Evolutionary conservation across 2,329 filamentous ascomycete species (phyloP).

Genomic region (Neospermospora avenae): DNA sequence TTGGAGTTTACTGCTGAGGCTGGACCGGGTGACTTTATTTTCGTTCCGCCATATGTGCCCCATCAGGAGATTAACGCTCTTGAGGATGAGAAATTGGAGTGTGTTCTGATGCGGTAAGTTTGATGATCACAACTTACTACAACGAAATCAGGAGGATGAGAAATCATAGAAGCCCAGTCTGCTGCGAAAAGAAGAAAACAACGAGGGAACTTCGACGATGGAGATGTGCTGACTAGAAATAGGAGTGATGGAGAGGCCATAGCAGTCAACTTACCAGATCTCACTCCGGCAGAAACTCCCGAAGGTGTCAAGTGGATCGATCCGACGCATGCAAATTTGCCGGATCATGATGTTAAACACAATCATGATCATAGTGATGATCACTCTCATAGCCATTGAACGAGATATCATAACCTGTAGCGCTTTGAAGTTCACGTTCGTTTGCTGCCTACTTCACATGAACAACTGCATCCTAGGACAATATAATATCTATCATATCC

Average conservation of each 20-base stretch:
- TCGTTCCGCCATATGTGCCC: conserved; percentile 43
- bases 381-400: conserved; percentile 6
- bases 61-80: conserved; percentile 46
- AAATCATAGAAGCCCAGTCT: no score
- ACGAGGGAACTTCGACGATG: no score
- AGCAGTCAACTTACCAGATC: conserved; percentile 43
- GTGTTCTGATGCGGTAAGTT: conserved; percentile 30
- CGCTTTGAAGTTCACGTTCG: no score
- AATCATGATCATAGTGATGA: conserved; percentile 12
- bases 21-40: conserved; percentile 46
- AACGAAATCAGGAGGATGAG: no score
- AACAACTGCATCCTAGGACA: no score
- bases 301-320: conserved; percentile 44
- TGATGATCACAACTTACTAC: background rate
- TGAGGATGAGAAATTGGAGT: conserved; percentile 41
- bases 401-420: no score
- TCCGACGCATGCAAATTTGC: conserved; percentile 39
- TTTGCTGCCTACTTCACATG: no score
- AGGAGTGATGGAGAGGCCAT: conserved; percentile 43
- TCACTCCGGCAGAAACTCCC: conserved; percentile 42
- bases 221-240: conserved; percentile 12
- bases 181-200: no score
- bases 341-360: conserved; percentile 17
- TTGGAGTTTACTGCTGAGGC: conserved; percentile 44
- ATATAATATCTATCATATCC: no score